These are phyloP conservation scores for Colletotrichum scovillei DNA, from an alignment of 2,329 filamentous ascomycete genomes.

Conservation along the genomic window DNA sequence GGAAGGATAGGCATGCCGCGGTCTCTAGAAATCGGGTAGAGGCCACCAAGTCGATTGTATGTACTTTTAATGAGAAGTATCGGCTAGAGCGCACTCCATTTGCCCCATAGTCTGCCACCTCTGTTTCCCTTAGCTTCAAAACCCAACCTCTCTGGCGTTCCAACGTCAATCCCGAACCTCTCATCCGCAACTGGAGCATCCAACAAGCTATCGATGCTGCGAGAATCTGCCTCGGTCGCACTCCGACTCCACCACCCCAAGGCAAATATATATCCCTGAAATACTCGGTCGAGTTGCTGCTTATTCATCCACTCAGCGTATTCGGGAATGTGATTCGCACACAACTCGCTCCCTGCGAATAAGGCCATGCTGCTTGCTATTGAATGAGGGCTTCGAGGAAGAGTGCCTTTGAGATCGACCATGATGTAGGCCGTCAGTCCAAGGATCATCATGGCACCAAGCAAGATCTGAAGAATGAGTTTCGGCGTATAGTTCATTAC, in stretches of 20 bases:
- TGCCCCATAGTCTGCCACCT: background rate
- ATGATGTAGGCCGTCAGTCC: background rate
- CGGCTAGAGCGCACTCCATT: background rate
- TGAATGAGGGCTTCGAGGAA: background rate
- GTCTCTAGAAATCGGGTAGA: background rate
- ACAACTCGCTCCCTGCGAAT: background rate
- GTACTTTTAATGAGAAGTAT: background rate
- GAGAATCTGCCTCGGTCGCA: background rate
- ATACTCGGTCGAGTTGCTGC: background rate
- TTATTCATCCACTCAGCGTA: background rate
- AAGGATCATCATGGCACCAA: background rate
- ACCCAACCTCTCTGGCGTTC: background rate
- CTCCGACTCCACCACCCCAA: background rate
- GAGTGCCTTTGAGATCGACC: background rate
- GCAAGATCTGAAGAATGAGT: background rate
- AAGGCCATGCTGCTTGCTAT: background rate
- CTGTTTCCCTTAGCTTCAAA: background rate
- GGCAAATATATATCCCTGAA: background rate
- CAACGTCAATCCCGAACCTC: background rate
- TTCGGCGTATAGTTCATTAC: background rate
- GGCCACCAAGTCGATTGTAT: background rate
- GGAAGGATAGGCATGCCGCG: slow-evolving; percentile 44
- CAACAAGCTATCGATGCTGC: background rate
- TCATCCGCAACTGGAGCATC: background rate
- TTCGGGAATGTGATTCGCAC: background rate